These are phyloP conservation scores for Escovopsis sp. DNA, from an alignment of 2,329 filamentous ascomycete species.

Conservation along the genomic window DNA sequence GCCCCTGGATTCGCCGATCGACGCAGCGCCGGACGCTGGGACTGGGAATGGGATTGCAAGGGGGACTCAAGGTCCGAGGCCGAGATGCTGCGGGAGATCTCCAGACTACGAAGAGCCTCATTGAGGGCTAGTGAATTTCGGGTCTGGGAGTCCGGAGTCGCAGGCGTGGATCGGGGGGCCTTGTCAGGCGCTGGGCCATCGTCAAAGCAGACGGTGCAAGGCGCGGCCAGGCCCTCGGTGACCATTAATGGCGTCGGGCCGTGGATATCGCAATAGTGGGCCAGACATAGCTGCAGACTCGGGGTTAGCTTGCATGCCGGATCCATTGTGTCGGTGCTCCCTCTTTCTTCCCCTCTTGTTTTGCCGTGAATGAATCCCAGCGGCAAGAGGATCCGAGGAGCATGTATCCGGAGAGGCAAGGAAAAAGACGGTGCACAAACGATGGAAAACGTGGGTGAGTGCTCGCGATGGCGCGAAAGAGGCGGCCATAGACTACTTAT, in stretches of 20 bases:
- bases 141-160: constrained; percentile 18
- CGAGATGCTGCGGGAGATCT: constrained; percentile 28
- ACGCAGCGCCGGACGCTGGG: constrained; percentile 24
- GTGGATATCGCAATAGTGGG: constrained; percentile 56
- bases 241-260: constrained; percentile 56
- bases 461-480: background rate
- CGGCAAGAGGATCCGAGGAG: no score
- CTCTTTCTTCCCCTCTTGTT: no score
- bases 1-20: constrained; percentile 21
- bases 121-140: constrained; percentile 23
- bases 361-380: no score
- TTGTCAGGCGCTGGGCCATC: constrained; percentile 13
- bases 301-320: constrained; percentile 17
- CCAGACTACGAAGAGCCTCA: constrained; percentile 33
- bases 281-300: constrained; percentile 46
- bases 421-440: background rate
- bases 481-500: constrained; percentile 3
- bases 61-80: constrained; percentile 27
- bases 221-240: constrained; percentile 47
- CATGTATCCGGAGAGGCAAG: no score
- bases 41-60: no score
- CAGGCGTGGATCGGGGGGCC: constrained; percentile 26
- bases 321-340: constrained; percentile 12
- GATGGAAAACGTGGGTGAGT: background rate
- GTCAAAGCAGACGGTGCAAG: constrained; percentile 44